Percentiles rank a stretch among this genome's conserved stretches.
Evolutionary conservation across 2,329 filamentous ascomycete species (phyloP).

Genomic region (Alternaria solani): DNA sequence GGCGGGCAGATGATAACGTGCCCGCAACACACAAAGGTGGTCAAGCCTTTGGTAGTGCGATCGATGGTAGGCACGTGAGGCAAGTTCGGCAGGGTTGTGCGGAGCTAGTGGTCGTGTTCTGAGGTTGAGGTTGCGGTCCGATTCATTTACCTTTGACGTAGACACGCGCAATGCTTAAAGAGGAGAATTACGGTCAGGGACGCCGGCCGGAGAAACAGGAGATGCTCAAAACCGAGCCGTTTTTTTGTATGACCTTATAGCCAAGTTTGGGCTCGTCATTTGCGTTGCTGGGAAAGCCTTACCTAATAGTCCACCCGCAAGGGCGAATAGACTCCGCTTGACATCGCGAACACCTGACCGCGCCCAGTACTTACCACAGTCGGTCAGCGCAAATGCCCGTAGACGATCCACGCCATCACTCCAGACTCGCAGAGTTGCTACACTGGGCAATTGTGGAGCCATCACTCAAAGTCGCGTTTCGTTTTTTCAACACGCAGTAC

Average conservation of each 20-base stretch:
- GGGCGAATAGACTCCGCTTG: slow-evolving; percentile 46
- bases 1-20: slow-evolving; percentile 31
- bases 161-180: slow-evolving; percentile 8
- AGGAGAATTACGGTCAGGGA: slow-evolving; percentile 18
- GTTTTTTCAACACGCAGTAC: slow-evolving; percentile 5
- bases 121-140: slow-evolving; percentile 14
- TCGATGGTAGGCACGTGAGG: slow-evolving; percentile 34
- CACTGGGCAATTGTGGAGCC: slow-evolving; percentile 13
- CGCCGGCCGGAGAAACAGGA: slow-evolving; percentile 46
- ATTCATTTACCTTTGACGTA: slow-evolving; percentile 16
- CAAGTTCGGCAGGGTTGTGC: slow-evolving; percentile 34
- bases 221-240: slow-evolving; percentile 32
- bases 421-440: slow-evolving; percentile 13
- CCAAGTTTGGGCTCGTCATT: slow-evolving; percentile 36
- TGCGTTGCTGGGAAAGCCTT: slow-evolving; percentile 40
- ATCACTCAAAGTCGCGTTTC: slow-evolving; percentile 10
- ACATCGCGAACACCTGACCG: slow-evolving; percentile 39
- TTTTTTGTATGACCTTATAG: slow-evolving; percentile 38
- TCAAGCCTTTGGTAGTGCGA: slow-evolving; percentile 25
- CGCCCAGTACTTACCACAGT: slow-evolving; percentile 23
- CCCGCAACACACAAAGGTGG: slow-evolving; percentile 16
- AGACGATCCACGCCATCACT: slow-evolving; percentile 23
- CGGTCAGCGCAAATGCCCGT: slow-evolving; percentile 31
- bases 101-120: slow-evolving; percentile 14
- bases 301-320: slow-evolving; percentile 44